Conservation (phyloP, 2,329 filamentous ascomycete genomes). For the Colletotrichum cereale region DNA sequence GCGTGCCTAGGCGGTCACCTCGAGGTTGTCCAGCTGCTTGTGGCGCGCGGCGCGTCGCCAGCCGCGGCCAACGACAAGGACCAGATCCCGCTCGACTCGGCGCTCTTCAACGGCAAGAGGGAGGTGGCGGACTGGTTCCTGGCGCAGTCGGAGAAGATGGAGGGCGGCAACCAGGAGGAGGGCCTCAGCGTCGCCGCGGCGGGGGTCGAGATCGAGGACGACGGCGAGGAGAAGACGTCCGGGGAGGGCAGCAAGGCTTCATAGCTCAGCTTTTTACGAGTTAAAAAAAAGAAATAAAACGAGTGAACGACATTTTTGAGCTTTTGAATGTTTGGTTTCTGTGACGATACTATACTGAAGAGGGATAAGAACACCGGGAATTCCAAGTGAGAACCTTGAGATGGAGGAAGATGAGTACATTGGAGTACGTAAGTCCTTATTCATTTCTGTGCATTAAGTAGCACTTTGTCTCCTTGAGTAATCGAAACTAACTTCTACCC, state of each 20-base stretch:
- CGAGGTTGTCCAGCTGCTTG: slow-evolving; percentile 80
- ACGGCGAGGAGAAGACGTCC: slow-evolving; percentile 38
- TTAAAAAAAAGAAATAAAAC: slow-evolving; percentile 17
- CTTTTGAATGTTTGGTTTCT: background rate
- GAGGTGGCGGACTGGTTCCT: slow-evolving; percentile 74
- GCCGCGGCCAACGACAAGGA: slow-evolving; percentile 85
- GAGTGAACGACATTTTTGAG: slow-evolving; percentile 2
- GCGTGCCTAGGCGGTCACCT: slow-evolving; percentile 91
- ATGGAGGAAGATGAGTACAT: background rate
- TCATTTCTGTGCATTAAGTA: too few species aligned
- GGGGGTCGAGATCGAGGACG: slow-evolving; percentile 54
- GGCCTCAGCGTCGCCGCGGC: slow-evolving; percentile 55
- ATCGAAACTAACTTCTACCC: too few species aligned
- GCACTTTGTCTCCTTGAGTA: too few species aligned
- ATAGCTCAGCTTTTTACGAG: slow-evolving; percentile 1
- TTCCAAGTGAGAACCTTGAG: background rate
- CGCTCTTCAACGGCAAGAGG: slow-evolving; percentile 76
- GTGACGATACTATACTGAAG: background rate
- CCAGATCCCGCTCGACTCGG: slow-evolving; percentile 82
- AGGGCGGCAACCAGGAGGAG: slow-evolving; percentile 60
- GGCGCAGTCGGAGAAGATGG: slow-evolving; percentile 60
- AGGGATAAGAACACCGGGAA: background rate
- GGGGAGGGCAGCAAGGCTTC: slow-evolving; percentile 16
- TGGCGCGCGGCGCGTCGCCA: slow-evolving; percentile 82
- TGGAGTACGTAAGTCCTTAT: too few species aligned